Percentiles rank a stretch among this genome's conserved stretches.
Evolutionary conservation across 2,329 filamentous ascomycete genomes (phyloP).

Genomic region (Penicillium sclerotigenum): DNA sequence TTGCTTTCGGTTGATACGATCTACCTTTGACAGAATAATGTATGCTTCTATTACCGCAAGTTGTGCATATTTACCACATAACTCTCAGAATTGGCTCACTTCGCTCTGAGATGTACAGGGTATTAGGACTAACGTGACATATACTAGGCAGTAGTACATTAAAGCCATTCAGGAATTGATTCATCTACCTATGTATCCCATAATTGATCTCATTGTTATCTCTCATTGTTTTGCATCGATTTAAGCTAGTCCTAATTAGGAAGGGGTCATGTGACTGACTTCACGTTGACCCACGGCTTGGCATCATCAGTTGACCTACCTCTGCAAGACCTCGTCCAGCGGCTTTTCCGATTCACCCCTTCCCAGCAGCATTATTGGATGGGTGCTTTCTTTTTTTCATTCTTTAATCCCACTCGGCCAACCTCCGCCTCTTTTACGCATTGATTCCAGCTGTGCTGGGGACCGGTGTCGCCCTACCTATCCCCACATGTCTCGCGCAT

Average conservation of each 20-base stretch:
- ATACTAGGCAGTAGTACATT: not conserved
- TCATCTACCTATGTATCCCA: not conserved
- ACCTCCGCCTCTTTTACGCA: slow-evolving; percentile 18
- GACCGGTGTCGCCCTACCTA: slow-evolving; percentile 34
- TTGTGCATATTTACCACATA: not conserved
- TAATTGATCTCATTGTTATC: not conserved
- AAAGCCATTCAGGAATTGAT: not conserved
- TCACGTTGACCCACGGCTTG: slow-evolving; percentile 36
- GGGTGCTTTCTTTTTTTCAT: slow-evolving; percentile 21
- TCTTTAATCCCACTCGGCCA: slow-evolving; percentile 20
- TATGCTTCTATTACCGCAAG: not conserved
- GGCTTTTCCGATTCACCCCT: slow-evolving; percentile 20
- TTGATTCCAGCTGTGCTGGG: slow-evolving; percentile 28
- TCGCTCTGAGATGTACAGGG: not conserved
- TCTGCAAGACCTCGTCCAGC: slow-evolving; percentile 28
- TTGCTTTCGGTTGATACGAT: slow-evolving; percentile 12
- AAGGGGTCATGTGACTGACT: slow-evolving; percentile 28
- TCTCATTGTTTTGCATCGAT: not conserved
- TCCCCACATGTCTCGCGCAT: slow-evolving; percentile 47
- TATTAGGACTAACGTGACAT: too few relatives aligned
- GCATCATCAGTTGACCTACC: slow-evolving; percentile 37
- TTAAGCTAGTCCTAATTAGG: slow-evolving; percentile 13
- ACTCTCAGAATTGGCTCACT: not conserved
- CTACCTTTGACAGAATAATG: not conserved
- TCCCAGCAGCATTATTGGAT: slow-evolving; percentile 26